phyloP scores from a whole-genome alignment of 192 early-diverging fungal species.

The Phlyctochytrium arcticum region DNA sequence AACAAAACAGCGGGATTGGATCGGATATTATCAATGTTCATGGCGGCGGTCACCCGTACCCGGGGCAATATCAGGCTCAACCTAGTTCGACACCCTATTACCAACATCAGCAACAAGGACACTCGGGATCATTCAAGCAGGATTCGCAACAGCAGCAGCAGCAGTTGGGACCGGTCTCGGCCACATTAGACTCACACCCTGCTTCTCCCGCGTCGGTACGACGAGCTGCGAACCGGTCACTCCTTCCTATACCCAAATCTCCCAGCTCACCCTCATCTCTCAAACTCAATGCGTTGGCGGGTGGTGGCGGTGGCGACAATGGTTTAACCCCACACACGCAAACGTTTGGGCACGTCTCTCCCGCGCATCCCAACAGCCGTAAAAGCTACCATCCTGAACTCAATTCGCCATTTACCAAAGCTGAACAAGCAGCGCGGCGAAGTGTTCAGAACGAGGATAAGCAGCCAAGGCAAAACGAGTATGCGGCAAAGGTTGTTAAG shows the following conservation, averaged over 20 bases:
- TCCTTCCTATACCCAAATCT: constrained; percentile 4
- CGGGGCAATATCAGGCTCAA: no score
- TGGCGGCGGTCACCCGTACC: no score
- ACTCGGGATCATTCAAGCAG: no score
- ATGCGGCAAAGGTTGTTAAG: neutral
- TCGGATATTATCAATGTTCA: no score
- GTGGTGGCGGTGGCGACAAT: neutral
- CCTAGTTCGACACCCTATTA: no score
- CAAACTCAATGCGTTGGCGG: neutral
- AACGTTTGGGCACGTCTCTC: neutral
- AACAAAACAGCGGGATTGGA: no score
- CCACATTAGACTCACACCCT: neutral
- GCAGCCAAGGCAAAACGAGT: neutral
- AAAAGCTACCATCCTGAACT: neutral
- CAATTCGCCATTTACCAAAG: neutral
- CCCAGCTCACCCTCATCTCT: neutral
- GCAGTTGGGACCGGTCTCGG: neutral
- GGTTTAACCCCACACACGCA: neutral
- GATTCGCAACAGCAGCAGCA: neutral
- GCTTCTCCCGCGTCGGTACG: neutral
- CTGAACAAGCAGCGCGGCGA: neutral
- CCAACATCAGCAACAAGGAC: neutral
- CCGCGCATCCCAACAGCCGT: neutral
- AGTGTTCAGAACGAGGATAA: neutral
- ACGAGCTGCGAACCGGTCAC: neutral